phyloP scores from a whole-genome alignment of 1,139 yeast genomes.

The Saccharomyces hybrid region DNA sequence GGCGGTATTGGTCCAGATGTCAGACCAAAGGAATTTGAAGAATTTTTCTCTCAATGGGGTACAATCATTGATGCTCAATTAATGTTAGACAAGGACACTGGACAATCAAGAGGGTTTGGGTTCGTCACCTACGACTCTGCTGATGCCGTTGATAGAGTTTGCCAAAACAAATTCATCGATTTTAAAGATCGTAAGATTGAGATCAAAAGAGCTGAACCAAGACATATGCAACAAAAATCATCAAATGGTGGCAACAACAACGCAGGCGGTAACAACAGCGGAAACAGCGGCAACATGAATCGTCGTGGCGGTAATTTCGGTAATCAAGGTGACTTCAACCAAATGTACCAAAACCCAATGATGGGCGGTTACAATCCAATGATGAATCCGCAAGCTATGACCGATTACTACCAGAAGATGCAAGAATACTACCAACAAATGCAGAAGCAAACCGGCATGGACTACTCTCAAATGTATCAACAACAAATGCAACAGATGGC shows the following conservation, averaged over 20 bases:
- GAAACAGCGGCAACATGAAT: constrained; percentile 15
- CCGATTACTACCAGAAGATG: constrained; percentile 82
- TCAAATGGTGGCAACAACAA: constrained; percentile 32
- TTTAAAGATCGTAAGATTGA: constrained; percentile 90
- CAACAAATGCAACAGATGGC: constrained; percentile 43
- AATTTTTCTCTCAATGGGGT: constrained; percentile 84
- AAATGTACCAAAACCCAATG: constrained; percentile 31
- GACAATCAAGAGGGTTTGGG: constrained; percentile 96
- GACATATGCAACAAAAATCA: constrained; percentile 48
- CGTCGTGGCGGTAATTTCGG: constrained; percentile 6
- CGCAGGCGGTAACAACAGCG: constrained; percentile 17
- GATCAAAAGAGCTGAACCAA: constrained; percentile 96
- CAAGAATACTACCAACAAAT: constrained; percentile 67
- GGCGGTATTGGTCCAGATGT: constrained; percentile 98
- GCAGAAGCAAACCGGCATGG: constrained; percentile 41
- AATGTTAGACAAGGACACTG: constrained; percentile 97
- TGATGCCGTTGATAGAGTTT: constrained; percentile 87
- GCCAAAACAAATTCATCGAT: constrained; percentile 71
- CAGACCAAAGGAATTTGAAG: constrained; percentile 83
- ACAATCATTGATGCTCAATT: constrained; percentile 92
- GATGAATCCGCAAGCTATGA: constrained; percentile 69
- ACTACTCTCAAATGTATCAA: constrained; percentile 33
- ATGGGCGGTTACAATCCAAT: constrained; percentile 62
- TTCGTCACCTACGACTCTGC: constrained; percentile 95
- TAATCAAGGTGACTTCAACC: constrained; percentile 14